Base-by-base conservation (phyloP, 192 early-diverging fungal genomes). In the Coemansia sp. region DNA sequence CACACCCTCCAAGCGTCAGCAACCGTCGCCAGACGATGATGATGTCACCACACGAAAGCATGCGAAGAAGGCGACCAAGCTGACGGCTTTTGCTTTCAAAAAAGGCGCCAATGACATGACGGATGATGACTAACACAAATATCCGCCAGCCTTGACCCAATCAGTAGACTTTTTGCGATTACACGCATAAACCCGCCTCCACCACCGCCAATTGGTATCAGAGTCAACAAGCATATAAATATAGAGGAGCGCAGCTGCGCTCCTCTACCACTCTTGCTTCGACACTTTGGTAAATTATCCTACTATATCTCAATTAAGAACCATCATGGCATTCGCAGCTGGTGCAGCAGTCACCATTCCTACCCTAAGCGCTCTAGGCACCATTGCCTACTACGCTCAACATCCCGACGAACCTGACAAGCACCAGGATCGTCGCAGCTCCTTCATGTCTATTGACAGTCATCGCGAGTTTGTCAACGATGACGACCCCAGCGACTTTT, bases 401-500 rank as follows among this genome's bases (percentile, higher is more conserved):
- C 68, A 82, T 58, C 74, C 75, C 0, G 53, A 64, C 9, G 66
- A 66, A 7, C 57, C 38, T 1, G 33, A 61, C 38, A 63, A 42
- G 30, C 40, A n/a, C 46, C 64, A 70, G 50, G 62, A 68, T 9
- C 67, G 64, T 57, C 69, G 77, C 44, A 62, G 30, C 43, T 74
- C 77, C 7, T 73, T 72, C 33, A 26, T 62, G 37, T 38, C 33
- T 28, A 26, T 67, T n/a, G 61, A 74, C 19, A 62, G 32, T 42
- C 59, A 59, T 43, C 74, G 78, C 61, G 74, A 73, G 58, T 77
- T 82, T 40, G 55, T 77, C 19, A 52, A 62, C 11, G 74, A 76
- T 37, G 80, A 82, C 68, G 80, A 82, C 32, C 80, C 80, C 19
- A 77, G 75, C 63, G 80, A 82, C 32, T 82, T 82, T 43, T 77